Evolutionary conservation across 2,329 filamentous ascomycete species (phyloP), one percentile per base, ranked within the genome.

Genomic region (Colletotrichum magnum): DNA sequence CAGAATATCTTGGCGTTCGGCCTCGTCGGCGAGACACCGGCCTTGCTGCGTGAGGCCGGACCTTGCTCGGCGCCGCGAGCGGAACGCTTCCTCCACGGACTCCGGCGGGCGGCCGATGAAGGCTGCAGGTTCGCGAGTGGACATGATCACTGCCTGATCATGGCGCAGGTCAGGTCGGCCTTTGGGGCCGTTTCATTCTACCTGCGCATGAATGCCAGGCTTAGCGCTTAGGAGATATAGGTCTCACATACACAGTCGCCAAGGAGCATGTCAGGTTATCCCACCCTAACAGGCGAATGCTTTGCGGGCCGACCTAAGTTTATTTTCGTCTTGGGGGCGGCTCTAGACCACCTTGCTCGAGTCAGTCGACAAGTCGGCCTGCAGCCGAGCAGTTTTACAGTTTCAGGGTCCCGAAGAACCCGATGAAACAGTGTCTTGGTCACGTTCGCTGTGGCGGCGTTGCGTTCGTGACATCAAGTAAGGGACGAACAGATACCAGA

Each of bases 371-470:
- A 6, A 9, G 12, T 41, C 53, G 18, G 36, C 36, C 36, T 41
- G n/a, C 15, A 43, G 21, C n/a, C 52, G 45, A 63, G 16, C 16
- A 47, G 12, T 5, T 36, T 16, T 10, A 28, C 26, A 24, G 60
- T 51, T 64, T 64, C 60, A 56, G 15, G 9, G 45, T 57, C 53
- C 36, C 47, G 48, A n/a, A 18, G 26, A 18, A 13, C 43, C 58
- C 32, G 41, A 47, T 9, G 26, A 58, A 58, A 58, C 41, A 36
- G 21, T 12, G 12, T 13, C 4, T 5, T 48, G 6, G 32, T 13
- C 21, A 6, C 32, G 7, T 10, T n/a, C 41, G 2, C 16, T 24
- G 45, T 9, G 52, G 32, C 9, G n/a, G 53, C 21, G 39, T 45
- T 13, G 2, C 5, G 36, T 13, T n/a, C 32, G 45, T 12, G 53